phyloP scores from a whole-genome alignment of 257 asterid genomes.

The Mentha longifolia region DNA sequence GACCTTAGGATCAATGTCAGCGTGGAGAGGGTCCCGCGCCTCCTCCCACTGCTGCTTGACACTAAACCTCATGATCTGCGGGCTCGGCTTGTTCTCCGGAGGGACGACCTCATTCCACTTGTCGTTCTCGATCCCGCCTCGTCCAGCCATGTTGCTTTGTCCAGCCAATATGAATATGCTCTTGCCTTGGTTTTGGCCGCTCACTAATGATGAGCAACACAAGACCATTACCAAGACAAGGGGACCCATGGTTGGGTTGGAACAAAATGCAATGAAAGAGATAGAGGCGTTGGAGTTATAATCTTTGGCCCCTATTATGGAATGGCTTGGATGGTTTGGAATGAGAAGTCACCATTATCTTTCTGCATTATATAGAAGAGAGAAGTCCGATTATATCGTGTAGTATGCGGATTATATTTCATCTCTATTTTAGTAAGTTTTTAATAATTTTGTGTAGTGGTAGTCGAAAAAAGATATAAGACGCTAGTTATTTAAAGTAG shows the following conservation, averaged over 20 bases:
- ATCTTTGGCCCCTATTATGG: background rate
- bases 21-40: conserved; percentile 82
- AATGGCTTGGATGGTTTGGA: conserved; percentile 13
- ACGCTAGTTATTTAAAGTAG: background rate
- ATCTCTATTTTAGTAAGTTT: background rate
- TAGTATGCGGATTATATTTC: background rate
- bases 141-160: conserved; percentile 87
- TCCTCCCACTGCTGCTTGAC: conserved; percentile 49
- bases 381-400: background rate
- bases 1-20: conserved; percentile 58
- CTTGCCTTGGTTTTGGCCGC: conserved; percentile 10
- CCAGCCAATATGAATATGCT: conserved; percentile 74
- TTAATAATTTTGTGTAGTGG: background rate
- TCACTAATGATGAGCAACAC: conserved; percentile 40
- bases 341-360: background rate
- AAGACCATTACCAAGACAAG: conserved; percentile 48
- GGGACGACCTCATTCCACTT: conserved; percentile 63
- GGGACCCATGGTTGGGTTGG: conserved; percentile 20
- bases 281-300: background rate
- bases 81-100: conserved; percentile 41
- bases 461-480: background rate
- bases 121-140: conserved; percentile 57
- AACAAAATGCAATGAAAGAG: background rate
- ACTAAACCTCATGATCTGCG: conserved; percentile 52
- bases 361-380: background rate